Conservation (phyloP, 2,329 filamentous ascomycete species). For the Arthrobotrys pseudoclavata region DNA sequence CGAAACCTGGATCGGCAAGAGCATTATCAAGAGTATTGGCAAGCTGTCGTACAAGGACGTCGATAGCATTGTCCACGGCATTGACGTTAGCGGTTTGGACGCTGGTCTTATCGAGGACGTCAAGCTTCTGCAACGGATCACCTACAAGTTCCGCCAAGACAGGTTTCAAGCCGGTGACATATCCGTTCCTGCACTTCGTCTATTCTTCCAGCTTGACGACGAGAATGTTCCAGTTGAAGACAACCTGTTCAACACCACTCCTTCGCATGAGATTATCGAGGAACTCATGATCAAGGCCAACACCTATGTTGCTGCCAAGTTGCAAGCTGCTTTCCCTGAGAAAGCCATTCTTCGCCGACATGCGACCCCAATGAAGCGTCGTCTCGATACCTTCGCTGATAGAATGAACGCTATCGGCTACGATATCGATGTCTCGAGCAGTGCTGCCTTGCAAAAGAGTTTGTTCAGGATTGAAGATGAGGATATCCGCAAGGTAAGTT, state of each 20-base stretch:
- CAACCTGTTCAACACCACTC: conserved; percentile 93
- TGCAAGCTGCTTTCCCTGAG: conserved; percentile 83
- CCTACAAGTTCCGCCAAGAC: conserved; percentile 89
- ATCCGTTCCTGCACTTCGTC: conserved; percentile 84
- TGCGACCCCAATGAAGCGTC: conserved; percentile 84
- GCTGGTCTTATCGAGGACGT: conserved; percentile 79
- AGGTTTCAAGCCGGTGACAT: conserved; percentile 84
- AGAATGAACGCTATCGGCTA: conserved; percentile 93
- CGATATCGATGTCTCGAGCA: conserved; percentile 89
- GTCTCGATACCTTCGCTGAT: conserved; percentile 89
- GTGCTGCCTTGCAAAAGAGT: conserved; percentile 91
- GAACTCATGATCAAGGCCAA: conserved; percentile 96
- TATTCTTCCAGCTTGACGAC: conserved; percentile 94
- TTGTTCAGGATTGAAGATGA: conserved; percentile 91
- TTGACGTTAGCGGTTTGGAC: conserved; percentile 74
- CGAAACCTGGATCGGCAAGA: conserved; percentile 93
- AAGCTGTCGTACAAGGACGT: conserved; percentile 88
- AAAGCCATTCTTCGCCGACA: conserved; percentile 94
- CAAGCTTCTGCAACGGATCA: conserved; percentile 78
- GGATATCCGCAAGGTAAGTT: conserved; percentile 81
- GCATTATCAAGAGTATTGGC: conserved; percentile 90
- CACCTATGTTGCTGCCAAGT: conserved; percentile 85
- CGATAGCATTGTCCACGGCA: conserved; percentile 80
- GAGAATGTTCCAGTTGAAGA: conserved; percentile 97
- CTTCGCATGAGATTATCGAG: conserved; percentile 92